phyloP scores from a whole-genome alignment of 148 eudicot genomes.

The Mesembryanthemum crystallinum region DNA sequence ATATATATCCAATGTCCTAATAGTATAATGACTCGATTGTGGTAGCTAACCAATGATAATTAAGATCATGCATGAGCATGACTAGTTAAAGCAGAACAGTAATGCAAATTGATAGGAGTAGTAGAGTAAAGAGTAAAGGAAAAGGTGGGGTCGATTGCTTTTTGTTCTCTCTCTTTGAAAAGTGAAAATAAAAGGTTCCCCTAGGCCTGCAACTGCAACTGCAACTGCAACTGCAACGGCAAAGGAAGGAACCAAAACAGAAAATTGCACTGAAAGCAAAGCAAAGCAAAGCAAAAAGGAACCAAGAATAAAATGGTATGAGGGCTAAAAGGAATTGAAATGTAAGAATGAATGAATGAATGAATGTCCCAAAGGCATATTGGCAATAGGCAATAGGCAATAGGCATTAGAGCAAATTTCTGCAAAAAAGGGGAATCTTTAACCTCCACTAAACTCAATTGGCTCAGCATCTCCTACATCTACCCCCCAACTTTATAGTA shows the following conservation, averaged over 20 bases:
- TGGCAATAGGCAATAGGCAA: neutral
- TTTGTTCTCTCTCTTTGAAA: constrained; percentile 1
- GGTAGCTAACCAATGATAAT: no score
- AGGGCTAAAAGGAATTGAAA: no score
- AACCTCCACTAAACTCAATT: neutral
- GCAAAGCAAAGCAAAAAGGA: no score
- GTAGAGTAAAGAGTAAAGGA: no score
- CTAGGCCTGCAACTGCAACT: constrained; percentile 1
- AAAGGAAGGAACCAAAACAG: neutral
- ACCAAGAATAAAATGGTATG: no score
- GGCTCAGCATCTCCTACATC: constrained; percentile 5
- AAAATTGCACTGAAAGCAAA: constrained; percentile 5
- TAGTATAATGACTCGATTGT: no score
- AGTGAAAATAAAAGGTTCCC: constrained; percentile 8
- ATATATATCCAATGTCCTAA: no score
- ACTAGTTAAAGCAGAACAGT: no score
- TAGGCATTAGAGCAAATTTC: no score
- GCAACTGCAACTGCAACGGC: neutral
- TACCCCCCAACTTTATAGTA: neutral
- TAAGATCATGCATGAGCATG: no score
- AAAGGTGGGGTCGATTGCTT: neutral
- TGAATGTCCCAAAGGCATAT: constrained; percentile 13
- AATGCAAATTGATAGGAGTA: no score
- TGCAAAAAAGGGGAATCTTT: constrained; percentile 16
- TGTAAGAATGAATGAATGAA: no score